phyloP scores from a whole-genome alignment of 2,329 filamentous ascomycete genomes.

The Penicillium brasilianum region DNA sequence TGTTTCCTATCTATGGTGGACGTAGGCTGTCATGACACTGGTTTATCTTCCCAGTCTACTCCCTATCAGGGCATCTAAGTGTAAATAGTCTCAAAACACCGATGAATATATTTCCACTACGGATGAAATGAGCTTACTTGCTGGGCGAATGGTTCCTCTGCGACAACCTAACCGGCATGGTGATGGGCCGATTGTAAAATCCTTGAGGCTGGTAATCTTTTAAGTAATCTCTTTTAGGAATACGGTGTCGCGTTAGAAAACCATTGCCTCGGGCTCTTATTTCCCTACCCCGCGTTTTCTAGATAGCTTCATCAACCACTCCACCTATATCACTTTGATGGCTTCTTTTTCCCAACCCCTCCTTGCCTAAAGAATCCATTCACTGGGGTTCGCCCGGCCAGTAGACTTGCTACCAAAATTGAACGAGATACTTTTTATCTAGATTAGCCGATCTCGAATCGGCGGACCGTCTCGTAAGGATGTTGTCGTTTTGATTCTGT shows the following conservation, averaged over 20 bases:
- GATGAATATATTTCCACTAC: not conserved
- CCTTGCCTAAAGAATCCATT: not conserved
- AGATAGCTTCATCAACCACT: constrained; percentile 1
- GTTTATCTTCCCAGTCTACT: not conserved
- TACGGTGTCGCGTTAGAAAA: not conserved
- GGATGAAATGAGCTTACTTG: not conserved
- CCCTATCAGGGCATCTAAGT: constrained; percentile 1
- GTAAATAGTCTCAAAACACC: not conserved
- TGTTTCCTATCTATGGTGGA: not conserved
- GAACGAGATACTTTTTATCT: not conserved
- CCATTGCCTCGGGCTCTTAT: not conserved
- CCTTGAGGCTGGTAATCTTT: not conserved
- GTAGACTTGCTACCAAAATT: not conserved
- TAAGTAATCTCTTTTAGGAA: not conserved
- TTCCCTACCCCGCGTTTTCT: not conserved
- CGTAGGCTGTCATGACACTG: not conserved
- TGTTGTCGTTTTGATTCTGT: not conserved
- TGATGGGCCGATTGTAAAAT: not conserved
- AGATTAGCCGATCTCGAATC: not conserved
- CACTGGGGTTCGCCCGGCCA: not conserved
- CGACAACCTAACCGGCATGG: not conserved
- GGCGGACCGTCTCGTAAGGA: not conserved
- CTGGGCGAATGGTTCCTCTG: not conserved
- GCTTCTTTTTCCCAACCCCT: not conserved
- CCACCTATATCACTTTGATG: not conserved